Evolutionary conservation across 768 basidiomycete species (phyloP), one percentile per base, ranked within the genome.

Genomic region (Panus rudis): DNA sequence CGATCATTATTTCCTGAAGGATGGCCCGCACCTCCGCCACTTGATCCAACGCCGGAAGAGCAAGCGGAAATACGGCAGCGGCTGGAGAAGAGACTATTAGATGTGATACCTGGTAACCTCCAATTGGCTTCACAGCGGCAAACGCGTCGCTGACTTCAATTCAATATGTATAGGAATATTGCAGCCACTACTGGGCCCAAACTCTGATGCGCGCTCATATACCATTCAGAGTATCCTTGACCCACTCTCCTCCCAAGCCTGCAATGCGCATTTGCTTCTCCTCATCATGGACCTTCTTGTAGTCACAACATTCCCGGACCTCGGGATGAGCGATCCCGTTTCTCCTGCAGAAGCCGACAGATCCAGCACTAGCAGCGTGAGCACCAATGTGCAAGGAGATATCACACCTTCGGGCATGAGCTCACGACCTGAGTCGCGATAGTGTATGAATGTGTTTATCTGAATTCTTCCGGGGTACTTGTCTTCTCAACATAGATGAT

Each of bases 1-100:
- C 72, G 72, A 7, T 73, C 82, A 6, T 69, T 98, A 21, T 98
- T 94, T 58, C 93, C 94, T 3, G 80, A 81, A 48, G 93, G 94
- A 12, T 90, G 89, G 63, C 92, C 91, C 1, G 86, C 75, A 0
- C 78, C 81, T 0, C 62, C 79, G 1, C 79, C 84, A 2, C 66
- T 74, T 1, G 87, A 89, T 33, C 93, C 92, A 14, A 79, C 82
- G 0, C 66, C 67, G 1, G 87, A 87, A 50, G 91, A 93, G 60
- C 84, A 89, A 51, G 65, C 67, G 2, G 71, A 66, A 25, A 66
- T 90, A 38, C 72, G 76, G 23, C 48, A 56, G 7, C 54, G 58
- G 35, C 48, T 78, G 4, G 63, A 72, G 34, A 44, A 52, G 42
- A 55, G 72, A 24, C 31, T 84, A 1, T 46, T 54, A 1, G 62